phyloP scores from a whole-genome alignment of 176 grass and related monocot species.

The Ensete ventricosum region DNA sequence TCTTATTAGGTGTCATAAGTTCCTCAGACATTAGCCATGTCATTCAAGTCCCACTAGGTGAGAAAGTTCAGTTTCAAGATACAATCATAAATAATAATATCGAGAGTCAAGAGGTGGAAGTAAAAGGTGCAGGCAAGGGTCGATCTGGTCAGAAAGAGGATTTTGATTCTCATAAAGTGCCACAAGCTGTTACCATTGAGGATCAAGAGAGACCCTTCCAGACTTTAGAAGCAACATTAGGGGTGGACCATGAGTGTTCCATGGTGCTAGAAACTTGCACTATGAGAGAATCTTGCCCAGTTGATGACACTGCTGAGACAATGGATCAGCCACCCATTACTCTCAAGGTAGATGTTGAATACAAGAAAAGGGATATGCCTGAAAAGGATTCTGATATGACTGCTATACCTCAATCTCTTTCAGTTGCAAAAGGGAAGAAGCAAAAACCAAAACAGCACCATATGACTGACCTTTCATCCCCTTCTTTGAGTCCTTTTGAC shows the following conservation, averaged over 20 bases:
- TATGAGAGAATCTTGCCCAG: neutral
- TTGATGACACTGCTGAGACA: conserved; percentile 25
- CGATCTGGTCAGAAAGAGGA: conserved; percentile 31
- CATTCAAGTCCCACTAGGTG: conserved; percentile 21
- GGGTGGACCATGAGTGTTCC: conserved; percentile 26
- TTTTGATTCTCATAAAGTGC: conserved; percentile 38
- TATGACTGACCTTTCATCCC: conserved; percentile 29
- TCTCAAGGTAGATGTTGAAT: conserved; percentile 22
- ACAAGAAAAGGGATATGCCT: conserved; percentile 32
- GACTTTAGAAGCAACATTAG: conserved; percentile 32
- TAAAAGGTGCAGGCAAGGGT: conserved; percentile 23
- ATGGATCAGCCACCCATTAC: conserved; percentile 21
- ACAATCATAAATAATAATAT: conserved; percentile 13
- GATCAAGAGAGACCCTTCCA: conserved; percentile 33
- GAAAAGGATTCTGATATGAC: conserved; percentile 24
- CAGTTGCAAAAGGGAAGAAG: conserved; percentile 33
- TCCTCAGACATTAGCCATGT: conserved; percentile 37
- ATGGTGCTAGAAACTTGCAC: conserved; percentile 26
- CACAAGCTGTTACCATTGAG: conserved; percentile 30
- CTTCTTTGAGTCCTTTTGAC: conserved; percentile 35
- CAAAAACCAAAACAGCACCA: conserved; percentile 43
- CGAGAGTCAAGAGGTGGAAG: conserved; percentile 26
- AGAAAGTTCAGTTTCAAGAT: conserved; percentile 43
- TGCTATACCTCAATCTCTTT: conserved; percentile 26
- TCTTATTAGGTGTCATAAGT: conserved; percentile 52